Percentiles rank a stretch among this genome's conserved stretches.
Conservation (phyloP, 805 yeast species). For the Zygosaccharomyces siamensis region DNA sequence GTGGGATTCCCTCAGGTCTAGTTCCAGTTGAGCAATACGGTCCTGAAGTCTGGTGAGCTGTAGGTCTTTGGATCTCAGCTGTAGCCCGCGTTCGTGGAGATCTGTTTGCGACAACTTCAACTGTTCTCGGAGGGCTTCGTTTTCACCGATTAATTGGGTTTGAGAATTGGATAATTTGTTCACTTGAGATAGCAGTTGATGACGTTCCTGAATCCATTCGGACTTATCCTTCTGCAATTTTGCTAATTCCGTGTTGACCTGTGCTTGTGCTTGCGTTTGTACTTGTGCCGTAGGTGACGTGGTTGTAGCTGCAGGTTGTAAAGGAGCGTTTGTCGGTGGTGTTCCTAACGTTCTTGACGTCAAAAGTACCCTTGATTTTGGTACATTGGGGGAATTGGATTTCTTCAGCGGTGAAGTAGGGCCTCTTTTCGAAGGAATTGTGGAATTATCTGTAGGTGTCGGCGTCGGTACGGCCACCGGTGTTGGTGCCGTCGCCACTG, state of each 20-base stretch:
- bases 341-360: slow-evolving; percentile 28
- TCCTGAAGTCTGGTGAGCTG: slow-evolving; percentile 24
- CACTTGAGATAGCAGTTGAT: slow-evolving; percentile 29
- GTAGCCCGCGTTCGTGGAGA: slow-evolving; percentile 20
- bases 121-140: slow-evolving; percentile 36
- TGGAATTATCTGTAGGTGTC: slow-evolving; percentile 22
- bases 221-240: slow-evolving; percentile 50
- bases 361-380: slow-evolving; percentile 14
- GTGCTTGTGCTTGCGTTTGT: background rate
- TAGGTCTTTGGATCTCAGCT: slow-evolving; percentile 21
- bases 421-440: slow-evolving; percentile 60
- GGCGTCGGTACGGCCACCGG: background rate
- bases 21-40: slow-evolving; percentile 16
- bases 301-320: slow-evolving; percentile 9
- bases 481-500: slow-evolving; percentile 5
- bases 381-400: slow-evolving; percentile 11
- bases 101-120: slow-evolving; percentile 17
- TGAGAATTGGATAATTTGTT: slow-evolving; percentile 29
- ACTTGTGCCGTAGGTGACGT: slow-evolving; percentile 2
- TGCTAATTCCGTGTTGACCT: slow-evolving; percentile 31
- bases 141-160: slow-evolving; percentile 48
- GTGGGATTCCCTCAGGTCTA: slow-evolving; percentile 6
- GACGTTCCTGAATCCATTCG: slow-evolving; percentile 32
- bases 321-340: background rate
- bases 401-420: slow-evolving; percentile 66